Base-by-base conservation (phyloP, 2,329 filamentous ascomycete species). In the Gnomoniopsis sp. region DNA sequence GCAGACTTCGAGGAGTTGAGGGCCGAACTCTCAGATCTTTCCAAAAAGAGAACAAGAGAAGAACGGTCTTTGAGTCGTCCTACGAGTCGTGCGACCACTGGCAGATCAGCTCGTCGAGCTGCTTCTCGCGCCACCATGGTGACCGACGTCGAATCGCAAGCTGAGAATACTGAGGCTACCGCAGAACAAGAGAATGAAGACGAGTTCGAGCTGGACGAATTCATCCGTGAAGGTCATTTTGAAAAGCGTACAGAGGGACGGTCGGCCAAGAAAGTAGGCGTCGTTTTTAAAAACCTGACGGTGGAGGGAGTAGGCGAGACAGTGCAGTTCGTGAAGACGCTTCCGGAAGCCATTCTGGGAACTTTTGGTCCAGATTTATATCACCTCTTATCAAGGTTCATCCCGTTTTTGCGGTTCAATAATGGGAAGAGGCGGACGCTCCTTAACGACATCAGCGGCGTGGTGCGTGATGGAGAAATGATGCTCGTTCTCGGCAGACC, bases 341-440 rank as follows among this genome's bases (percentile, higher is more conserved):
- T 93, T 0, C 89, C 90, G 0, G 82, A 90, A 63, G 90, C 90
- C 2, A 79, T 93, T 41, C 62, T 91, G 4, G 89, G 89, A 22
- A 92, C 89, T 0, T 93, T 95, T 69, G 90, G 90, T 0, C 90
- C 90, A 0, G 90, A 93, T 70, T 74, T 93, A 1, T 93, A 90
- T 70, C 80, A 77, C 22, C 74, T 90, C 7, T 65, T 92, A 15
- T 72, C 71, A 33, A 65, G 69, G 2, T 72, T 69, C 49, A 64
- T 80, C 6, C 77, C 76, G 1, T 63, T 34, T 2, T 49, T 69
- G 26, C 64, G 62, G 12, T 26, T 64, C 41, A 51, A 49, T 7
- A 21, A 21, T 2, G 54, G 58, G 0, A 48, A 60, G 34, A 52
- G 54, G 3, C 54, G 60, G 6, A 67, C 65, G 2, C 68, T 75